phyloP scores from a whole-genome alignment of 495 filamentous ascomycete species.

The Daldinia bambusicola region DNA sequence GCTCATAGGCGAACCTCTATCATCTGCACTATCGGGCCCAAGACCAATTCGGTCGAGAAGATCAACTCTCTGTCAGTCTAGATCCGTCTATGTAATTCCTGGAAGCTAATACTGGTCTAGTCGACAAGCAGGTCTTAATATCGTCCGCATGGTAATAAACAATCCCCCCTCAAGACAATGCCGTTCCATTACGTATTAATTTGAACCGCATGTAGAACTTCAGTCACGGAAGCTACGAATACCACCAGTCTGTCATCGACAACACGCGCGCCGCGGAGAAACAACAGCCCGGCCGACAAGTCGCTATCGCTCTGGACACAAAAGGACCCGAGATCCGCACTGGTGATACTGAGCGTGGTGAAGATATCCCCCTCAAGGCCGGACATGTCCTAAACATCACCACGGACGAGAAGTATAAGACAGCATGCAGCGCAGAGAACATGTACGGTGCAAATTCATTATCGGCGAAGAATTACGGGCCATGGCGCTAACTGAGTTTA shows the following conservation, averaged over 20 bases:
- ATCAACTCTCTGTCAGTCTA: conserved; percentile 81
- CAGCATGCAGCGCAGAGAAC: conserved; percentile 82
- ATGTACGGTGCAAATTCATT: conserved; percentile 71
- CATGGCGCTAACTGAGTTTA: conserved; percentile 12
- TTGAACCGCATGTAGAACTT: conserved; percentile 69
- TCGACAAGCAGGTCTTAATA: conserved; percentile 79
- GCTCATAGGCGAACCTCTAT: conserved; percentile 97
- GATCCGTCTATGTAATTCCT: not conserved
- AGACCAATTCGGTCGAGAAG: conserved; percentile 97
- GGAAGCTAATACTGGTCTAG: conserved; percentile 23
- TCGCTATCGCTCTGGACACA: conserved; percentile 97
- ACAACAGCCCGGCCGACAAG: conserved; percentile 77
- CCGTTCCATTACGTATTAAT: conserved; percentile 2
- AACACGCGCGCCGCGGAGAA: conserved; percentile 87
- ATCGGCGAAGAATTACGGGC: not conserved
- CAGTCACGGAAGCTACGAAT: conserved; percentile 93
- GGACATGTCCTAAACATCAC: conserved; percentile 92
- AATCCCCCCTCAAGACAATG: not conserved
- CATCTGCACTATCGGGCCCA: conserved; percentile 98
- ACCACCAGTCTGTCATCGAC: conserved; percentile 96
- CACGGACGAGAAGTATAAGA: conserved; percentile 94
- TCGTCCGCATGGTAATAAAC: conserved; percentile 74
- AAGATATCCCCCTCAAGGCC: conserved; percentile 84
- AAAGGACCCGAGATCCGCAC: conserved; percentile 99
- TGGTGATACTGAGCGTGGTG: conserved; percentile 86